Base-by-base conservation (phyloP, 805 yeast species). In the Starmerella stellata region DNA sequence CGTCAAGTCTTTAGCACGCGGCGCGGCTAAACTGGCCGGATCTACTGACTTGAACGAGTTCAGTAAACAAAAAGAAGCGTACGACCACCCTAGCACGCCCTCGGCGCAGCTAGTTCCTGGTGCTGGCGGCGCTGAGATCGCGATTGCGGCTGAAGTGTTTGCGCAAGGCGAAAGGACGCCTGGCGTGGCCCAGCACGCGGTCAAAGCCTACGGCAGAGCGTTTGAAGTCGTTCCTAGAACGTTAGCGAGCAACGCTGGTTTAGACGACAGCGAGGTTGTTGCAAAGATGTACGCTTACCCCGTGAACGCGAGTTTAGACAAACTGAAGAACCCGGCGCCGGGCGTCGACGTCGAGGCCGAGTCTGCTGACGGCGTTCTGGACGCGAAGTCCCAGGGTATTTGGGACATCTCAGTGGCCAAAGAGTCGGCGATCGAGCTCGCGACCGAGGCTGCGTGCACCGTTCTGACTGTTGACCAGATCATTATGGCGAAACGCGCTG, bases 401-500 rank as follows among this genome's bases (percentile, higher is more conserved):
- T 78, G 66, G 54, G 98, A 87, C 58, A 69, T 87, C 45, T 68
- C 78, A 46, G 64, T 79, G 18, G 69, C 85, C 32, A 87, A 90
- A 66, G 70, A 68, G 52, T 78, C 81, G 45, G 98, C 95, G 35
- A 77, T 90, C 48, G 72, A 75, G 51, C 76, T 90, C 46, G 96
- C 98, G 15, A 83, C 95, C 3, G 96, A 90, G 49, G 95, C 95
- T 36, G 92, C 94, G 13, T 72, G 69, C 45, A 90, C 96, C 4
- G 77, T 85, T 38, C 67, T 85, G 46, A 75, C 93, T 20, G 90
- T 90, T 37, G 96, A 90, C 59, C 96, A 87, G 68, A 87, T 87
- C 53, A 90, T 87, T 56, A 90, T 87, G 90, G 96, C 98, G 34
- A 87, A 87, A 71, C 74, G 95, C 58, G 95, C 96, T 2, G 98